Percentiles rank a stretch among this genome's conserved stretches.
phyloP scores from a whole-genome alignment of 2,329 filamentous ascomycete genomes.

The Raffaelea deltoideospora region DNA sequence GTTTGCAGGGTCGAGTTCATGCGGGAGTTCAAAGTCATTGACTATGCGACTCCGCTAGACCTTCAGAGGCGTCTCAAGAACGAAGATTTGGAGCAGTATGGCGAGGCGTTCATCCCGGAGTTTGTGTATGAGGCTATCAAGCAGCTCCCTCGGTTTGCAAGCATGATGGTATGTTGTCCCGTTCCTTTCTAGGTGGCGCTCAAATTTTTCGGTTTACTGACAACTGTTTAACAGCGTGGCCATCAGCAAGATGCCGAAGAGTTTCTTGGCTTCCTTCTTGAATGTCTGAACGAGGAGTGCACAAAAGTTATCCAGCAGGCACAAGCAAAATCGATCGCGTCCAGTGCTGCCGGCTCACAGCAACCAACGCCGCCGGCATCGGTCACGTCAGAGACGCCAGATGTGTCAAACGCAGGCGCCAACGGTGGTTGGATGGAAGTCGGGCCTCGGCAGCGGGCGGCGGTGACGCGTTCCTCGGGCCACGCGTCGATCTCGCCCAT shows the following conservation, averaged over 20 bases:
- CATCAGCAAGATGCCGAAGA: conserved; percentile 98
- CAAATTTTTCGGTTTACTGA: neutral
- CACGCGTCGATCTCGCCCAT: conserved; percentile 61
- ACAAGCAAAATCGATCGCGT: conserved; percentile 17
- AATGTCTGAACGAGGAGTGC: conserved; percentile 88
- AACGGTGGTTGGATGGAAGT: conserved; percentile 80
- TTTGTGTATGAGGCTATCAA: conserved; percentile 92
- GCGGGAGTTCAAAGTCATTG: conserved; percentile 77
- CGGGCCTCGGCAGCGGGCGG: conserved; percentile 75
- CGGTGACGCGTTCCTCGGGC: conserved; percentile 76
- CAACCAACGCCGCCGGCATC: conserved; percentile 24
- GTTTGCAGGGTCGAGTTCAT: conserved; percentile 82
- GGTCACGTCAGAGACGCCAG: conserved; percentile 13
- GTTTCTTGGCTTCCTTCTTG: conserved; percentile 83
- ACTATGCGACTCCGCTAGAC: conserved; percentile 60
- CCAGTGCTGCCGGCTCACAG: conserved; percentile 25
- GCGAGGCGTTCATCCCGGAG: conserved; percentile 81
- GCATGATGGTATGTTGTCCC: conserved; percentile 59
- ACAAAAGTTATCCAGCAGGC: conserved; percentile 51
- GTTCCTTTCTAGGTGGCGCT: neutral
- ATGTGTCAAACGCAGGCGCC: conserved; percentile 11
- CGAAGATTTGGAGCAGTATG: conserved; percentile 76
- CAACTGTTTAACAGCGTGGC: conserved; percentile 44
- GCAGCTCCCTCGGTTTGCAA: conserved; percentile 71
- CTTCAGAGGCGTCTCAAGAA: conserved; percentile 60